These are phyloP conservation scores for Taphrina pruni DNA, from an alignment of 1,139 yeast genomes.

Conservation along the genomic window DNA sequence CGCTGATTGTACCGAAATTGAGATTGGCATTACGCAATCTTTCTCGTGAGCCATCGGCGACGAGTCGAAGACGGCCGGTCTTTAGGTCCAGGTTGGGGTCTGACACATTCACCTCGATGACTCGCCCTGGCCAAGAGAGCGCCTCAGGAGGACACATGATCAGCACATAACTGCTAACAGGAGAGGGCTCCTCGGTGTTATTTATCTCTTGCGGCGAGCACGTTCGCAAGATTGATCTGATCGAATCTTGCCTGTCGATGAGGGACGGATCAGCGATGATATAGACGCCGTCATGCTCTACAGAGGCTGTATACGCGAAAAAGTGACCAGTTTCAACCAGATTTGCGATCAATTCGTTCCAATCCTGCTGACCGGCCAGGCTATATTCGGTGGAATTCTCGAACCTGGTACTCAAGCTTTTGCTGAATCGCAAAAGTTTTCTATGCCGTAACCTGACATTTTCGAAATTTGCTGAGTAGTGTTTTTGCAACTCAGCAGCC, in stretches of 20 bases:
- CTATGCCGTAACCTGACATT: conserved; percentile 85
- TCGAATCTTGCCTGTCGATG: conserved; percentile 54
- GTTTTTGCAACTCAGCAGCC: conserved; percentile 69
- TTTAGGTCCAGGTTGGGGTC: conserved; percentile 55
- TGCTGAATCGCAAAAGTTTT: conserved; percentile 77
- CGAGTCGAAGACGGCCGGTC: conserved; percentile 72
- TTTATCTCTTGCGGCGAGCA: conserved; percentile 52
- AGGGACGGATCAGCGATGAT: conserved; percentile 71
- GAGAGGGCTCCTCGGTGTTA: conserved; percentile 50
- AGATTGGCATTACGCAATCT: conserved; percentile 57
- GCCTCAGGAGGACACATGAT: conserved; percentile 84
- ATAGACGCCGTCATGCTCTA: conserved; percentile 77
- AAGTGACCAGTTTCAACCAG: conserved; percentile 74
- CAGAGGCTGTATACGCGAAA: conserved; percentile 73
- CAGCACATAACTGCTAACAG: conserved; percentile 65
- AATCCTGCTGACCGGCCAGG: conserved; percentile 57
- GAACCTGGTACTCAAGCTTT: conserved; percentile 70
- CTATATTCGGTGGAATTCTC: conserved; percentile 77
- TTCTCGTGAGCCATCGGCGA: conserved; percentile 67
- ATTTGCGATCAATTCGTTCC: conserved; percentile 62
- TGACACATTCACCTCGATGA: conserved; percentile 63
- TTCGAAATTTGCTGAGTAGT: conserved; percentile 84
- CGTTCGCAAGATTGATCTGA: conserved; percentile 53
- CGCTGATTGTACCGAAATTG: conserved; percentile 58
- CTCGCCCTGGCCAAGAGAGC: conserved; percentile 87